A percentile compares a stretch with the other conserved stretches of the same genome.
phyloP scores from a whole-genome alignment of 306 rosid genomes.

The Glycine latifolia region DNA sequence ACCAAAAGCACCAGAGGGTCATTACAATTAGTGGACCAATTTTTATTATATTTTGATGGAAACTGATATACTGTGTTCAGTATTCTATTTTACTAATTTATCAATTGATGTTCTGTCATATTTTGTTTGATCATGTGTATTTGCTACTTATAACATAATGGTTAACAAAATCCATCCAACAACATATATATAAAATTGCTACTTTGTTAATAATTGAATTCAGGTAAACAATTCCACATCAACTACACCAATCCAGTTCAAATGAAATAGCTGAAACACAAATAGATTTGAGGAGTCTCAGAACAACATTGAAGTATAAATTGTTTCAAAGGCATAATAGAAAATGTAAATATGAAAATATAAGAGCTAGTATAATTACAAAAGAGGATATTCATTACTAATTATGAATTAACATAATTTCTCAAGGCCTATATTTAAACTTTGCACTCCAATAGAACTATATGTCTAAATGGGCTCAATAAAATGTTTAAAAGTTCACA shows the following conservation, averaged over 20 bases:
- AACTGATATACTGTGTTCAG: not conserved
- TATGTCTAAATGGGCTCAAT: not conserved
- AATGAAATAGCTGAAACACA: conserved; percentile 19
- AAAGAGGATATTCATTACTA: not conserved
- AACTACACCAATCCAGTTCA: conserved; percentile 21
- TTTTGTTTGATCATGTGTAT: not conserved
- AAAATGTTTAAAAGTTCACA: too few species aligned
- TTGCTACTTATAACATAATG: not conserved
- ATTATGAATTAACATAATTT: not conserved
- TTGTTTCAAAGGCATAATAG: conserved; percentile 3
- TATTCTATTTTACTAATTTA: not conserved
- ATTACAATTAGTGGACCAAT: conserved; percentile 18
- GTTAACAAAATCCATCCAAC: conserved; percentile 22
- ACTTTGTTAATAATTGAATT: not conserved
- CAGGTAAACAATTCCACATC: conserved; percentile 3
- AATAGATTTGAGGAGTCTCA: not conserved
- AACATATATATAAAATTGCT: conserved; percentile 8
- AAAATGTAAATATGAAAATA: not conserved
- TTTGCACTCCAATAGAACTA: not conserved
- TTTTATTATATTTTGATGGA: not conserved
- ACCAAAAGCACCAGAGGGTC: conserved; percentile 7
- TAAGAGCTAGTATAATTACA: conserved; percentile 7
- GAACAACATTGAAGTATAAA: conserved; percentile 20
- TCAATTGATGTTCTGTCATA: not conserved
- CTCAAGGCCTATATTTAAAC: not conserved